These are phyloP conservation scores for Magnaporthiopsis poae DNA, from an alignment of 2,329 filamentous ascomycete species.

Conservation along the genomic window DNA sequence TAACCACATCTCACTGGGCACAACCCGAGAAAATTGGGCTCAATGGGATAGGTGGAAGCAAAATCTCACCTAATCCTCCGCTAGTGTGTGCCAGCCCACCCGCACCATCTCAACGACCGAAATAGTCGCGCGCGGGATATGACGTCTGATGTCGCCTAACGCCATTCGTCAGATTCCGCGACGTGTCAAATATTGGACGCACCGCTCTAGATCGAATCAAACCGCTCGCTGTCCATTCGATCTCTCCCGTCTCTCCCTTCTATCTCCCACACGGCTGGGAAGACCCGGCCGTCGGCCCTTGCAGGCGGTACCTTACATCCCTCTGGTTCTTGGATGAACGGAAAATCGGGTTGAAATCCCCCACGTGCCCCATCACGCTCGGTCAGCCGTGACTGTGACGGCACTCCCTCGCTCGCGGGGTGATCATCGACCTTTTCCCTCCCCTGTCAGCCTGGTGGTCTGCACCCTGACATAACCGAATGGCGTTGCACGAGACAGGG, in stretches of 20 bases:
- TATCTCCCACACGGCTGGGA: neutral
- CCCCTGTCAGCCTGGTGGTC: too few relatives aligned
- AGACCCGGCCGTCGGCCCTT: too few relatives aligned
- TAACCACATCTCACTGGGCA: neutral
- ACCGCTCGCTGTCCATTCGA: neutral
- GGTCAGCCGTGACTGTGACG: neutral
- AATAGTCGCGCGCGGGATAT: neutral
- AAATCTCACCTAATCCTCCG: neutral
- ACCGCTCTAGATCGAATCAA: neutral
- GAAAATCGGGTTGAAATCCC: too few relatives aligned
- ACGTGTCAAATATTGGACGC: neutral
- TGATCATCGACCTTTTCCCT: neutral
- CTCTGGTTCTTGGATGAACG: too few relatives aligned
- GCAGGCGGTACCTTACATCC: too few relatives aligned
- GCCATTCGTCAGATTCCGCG: neutral
- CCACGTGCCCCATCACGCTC: too few relatives aligned
- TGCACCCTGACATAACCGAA: neutral
- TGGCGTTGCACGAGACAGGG: neutral
- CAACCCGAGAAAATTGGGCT: neutral
- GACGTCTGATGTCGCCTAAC: neutral
- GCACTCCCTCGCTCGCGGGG: neutral
- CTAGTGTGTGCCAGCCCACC: neutral
- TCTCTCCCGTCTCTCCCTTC: neutral
- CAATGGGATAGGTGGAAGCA: too few relatives aligned
- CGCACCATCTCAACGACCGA: neutral